Percentiles rank a stretch among this genome's conserved stretches.
Evolutionary conservation across 2,329 filamentous ascomycete genomes (phyloP).

Genomic region (Cyanodermella asteris): DNA sequence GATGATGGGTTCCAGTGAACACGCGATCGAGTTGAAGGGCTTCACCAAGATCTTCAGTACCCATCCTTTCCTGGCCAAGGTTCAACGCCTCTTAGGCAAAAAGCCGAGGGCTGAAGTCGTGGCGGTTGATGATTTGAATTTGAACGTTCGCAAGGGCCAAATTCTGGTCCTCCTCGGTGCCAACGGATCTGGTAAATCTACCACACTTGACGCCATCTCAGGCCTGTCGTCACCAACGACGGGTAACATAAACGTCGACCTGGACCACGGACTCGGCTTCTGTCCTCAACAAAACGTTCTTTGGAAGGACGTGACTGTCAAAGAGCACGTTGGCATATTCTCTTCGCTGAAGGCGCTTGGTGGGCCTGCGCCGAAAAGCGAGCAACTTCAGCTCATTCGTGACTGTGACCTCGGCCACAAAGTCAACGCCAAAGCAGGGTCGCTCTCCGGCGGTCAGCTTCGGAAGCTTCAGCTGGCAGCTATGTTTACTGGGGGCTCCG

Average conservation of each 20-base stretch:
- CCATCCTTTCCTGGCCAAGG: conserved; percentile 37
- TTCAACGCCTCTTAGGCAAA: too few relatives aligned
- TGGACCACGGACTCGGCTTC: conserved; percentile 59
- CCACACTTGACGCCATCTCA: conserved; percentile 70
- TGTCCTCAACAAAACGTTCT: conserved; percentile 88
- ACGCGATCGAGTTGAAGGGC: conserved; percentile 44
- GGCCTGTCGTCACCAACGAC: conserved; percentile 57
- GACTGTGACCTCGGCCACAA: conserved; percentile 60
- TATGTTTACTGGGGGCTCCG: conserved; percentile 82
- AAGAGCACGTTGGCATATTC: conserved; percentile 68
- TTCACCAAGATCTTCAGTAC: conserved; percentile 66
- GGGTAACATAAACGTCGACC: conserved; percentile 57
- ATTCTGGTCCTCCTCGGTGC: conserved; percentile 73
- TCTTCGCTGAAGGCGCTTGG: conserved; percentile 53
- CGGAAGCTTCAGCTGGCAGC: conserved; percentile 79
- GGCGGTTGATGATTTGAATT: conserved; percentile 54
- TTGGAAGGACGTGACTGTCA: conserved; percentile 72
- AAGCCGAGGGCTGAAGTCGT: conserved; percentile 41
- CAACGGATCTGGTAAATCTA: conserved; percentile 80
- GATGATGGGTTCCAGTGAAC: conserved; percentile 11
- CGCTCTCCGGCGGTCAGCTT: conserved; percentile 77
- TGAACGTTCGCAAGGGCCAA: conserved; percentile 53
- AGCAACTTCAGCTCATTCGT: conserved; percentile 41
- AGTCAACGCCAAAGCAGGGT: conserved; percentile 46
- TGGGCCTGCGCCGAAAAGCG: conserved; percentile 31